Conservation (phyloP, 768 basidiomycete species). For the Kwoniella sp. region DNA sequence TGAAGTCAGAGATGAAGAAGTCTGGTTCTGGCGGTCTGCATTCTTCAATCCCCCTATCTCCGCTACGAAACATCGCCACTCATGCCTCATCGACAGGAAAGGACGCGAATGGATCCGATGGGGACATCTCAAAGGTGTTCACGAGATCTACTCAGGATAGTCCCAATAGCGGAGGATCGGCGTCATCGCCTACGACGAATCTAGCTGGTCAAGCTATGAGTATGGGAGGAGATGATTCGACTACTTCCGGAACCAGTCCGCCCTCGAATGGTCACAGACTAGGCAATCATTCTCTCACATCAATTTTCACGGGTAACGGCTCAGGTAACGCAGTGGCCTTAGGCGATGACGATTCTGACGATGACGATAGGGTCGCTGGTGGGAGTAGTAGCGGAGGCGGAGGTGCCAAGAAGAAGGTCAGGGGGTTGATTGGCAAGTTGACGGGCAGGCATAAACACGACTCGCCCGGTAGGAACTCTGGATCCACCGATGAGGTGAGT, state of each 20-base stretch:
- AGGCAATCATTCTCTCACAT: neutral
- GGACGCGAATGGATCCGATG: neutral
- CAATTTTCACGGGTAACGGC: neutral
- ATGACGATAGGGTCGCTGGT: conserved; percentile 9
- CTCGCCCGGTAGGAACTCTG: neutral
- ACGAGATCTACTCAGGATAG: neutral
- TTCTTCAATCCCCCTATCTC: neutral
- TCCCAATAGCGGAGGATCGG: neutral
- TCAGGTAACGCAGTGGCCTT: neutral
- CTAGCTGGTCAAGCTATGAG: neutral
- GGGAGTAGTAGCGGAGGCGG: neutral
- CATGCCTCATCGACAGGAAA: neutral
- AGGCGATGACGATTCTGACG: conserved; percentile 21
- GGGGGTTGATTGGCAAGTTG: conserved; percentile 39
- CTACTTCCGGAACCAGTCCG: neutral
- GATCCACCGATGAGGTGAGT: conserved; percentile 35
- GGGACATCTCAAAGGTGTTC: neutral
- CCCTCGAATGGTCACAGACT: conserved; percentile 1
- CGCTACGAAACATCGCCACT: conserved; percentile 10
- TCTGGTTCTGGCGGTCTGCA: neutral
- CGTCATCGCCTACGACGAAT: neutral
- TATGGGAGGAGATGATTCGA: neutral
- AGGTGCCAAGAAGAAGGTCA: conserved; percentile 18
- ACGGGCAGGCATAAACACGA: conserved; percentile 10
- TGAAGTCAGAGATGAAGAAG: neutral